Evolutionary conservation across 2,329 filamentous ascomycete species (phyloP).

Genomic region (Taxawa tesnikishii): DNA sequence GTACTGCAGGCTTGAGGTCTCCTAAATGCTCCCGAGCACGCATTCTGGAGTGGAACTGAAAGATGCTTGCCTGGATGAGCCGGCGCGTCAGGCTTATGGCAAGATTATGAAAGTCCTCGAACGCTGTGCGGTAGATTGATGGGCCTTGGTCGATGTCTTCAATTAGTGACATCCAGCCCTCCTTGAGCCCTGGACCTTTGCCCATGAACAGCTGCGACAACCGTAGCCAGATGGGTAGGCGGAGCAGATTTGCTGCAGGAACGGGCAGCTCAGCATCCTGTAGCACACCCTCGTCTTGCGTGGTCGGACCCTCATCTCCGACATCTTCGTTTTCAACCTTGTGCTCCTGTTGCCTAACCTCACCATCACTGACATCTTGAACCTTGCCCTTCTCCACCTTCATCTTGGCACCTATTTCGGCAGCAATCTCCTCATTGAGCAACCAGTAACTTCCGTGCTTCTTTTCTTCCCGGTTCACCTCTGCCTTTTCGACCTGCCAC

Average conservation of each 20-base stretch:
- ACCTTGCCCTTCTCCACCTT: no score
- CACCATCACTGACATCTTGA: no score
- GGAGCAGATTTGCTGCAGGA: slow-evolving; percentile 45
- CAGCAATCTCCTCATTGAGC: slow-evolving; percentile 33
- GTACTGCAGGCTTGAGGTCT: slow-evolving; percentile 15
- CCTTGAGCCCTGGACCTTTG: slow-evolving; percentile 37
- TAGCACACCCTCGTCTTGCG: not conserved
- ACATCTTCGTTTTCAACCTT: no score
- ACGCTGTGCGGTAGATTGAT: slow-evolving; percentile 59
- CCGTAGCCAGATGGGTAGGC: slow-evolving; percentile 46
- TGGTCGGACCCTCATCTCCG: not conserved
- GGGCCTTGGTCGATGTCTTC: slow-evolving; percentile 40
- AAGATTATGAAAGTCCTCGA: slow-evolving; percentile 64
- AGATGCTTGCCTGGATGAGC: slow-evolving; percentile 56
- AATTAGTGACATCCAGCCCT: slow-evolving; percentile 55
- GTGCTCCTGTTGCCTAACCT: no score
- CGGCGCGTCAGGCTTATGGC: slow-evolving; percentile 55
- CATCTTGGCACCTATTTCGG: slow-evolving; percentile 16
- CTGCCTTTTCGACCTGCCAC: slow-evolving; percentile 49
- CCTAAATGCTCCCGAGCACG: slow-evolving; percentile 38
- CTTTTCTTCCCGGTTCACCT: slow-evolving; percentile 46
- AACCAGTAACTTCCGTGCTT: slow-evolving; percentile 57
- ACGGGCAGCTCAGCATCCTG: slow-evolving; percentile 16
- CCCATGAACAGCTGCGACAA: slow-evolving; percentile 72
- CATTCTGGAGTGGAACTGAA: slow-evolving; percentile 58